phyloP scores from a whole-genome alignment of 257 asterid species.

The Nicotiana benthamiana region DNA sequence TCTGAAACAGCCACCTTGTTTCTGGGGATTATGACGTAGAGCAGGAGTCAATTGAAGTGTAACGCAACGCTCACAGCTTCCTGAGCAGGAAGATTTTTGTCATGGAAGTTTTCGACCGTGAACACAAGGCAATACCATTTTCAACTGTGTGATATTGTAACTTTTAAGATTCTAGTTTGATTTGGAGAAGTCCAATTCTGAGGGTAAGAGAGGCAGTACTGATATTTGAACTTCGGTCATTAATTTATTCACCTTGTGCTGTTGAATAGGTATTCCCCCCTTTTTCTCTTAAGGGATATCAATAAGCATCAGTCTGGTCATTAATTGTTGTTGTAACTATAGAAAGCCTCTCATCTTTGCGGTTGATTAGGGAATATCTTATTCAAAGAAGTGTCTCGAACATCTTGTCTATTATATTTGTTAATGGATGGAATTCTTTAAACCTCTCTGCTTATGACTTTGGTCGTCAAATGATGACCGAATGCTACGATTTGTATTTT shows the following conservation, averaged over 20 bases:
- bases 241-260: not conserved
- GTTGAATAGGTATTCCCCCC: not conserved
- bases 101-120: not conserved
- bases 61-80: not conserved
- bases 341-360: constrained; percentile 8
- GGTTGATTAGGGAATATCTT: not conserved
- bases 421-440: not conserved
- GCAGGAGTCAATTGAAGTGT: not conserved
- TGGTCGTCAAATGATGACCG: not conserved
- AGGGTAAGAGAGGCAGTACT: not conserved
- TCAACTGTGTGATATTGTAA: constrained; percentile 18
- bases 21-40: not conserved
- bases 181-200: constrained; percentile 7
- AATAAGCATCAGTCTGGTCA: constrained; percentile 5
- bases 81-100: not conserved
- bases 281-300: not conserved
- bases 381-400: not conserved
- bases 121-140: constrained; percentile 5
- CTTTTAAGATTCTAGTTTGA: constrained; percentile 8
- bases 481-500: not conserved
- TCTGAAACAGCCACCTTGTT: not conserved
- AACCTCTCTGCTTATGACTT: not conserved
- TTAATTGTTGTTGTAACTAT: constrained; percentile 2
- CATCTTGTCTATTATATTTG: not conserved
- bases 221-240: not conserved